Evolutionary conservation across 768 basidiomycete genomes (phyloP).

Genomic region (Panellus pusillus): DNA sequence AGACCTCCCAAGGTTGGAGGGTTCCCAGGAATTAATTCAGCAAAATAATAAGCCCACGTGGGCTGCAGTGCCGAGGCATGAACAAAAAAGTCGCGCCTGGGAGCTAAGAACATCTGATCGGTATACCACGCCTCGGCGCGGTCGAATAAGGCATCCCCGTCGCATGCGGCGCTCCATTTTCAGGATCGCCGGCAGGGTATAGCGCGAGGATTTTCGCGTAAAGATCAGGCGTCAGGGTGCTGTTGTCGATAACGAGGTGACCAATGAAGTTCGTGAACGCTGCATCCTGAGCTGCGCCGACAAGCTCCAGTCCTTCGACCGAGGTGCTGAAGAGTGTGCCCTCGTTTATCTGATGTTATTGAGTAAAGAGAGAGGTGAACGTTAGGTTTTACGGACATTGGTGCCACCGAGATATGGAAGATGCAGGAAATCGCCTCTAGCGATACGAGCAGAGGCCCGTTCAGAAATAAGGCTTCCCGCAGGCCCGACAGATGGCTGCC

Average conservation of each 20-base stretch:
- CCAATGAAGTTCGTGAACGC: no score
- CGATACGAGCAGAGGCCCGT: no score
- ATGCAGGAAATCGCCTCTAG: constrained; percentile 49
- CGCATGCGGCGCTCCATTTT: no score
- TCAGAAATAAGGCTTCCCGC: constrained; percentile 49
- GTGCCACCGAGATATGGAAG: constrained; percentile 58
- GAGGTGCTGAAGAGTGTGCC: constrained; percentile 45
- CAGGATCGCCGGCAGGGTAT: no score
- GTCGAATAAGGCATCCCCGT: no score
- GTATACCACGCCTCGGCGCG: no score
- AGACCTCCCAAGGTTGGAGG: constrained; percentile 46
- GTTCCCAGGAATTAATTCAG: constrained; percentile 58
- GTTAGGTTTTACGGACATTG: constrained; percentile 38
- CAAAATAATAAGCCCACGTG: constrained; percentile 55
- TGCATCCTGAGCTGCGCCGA: no score
- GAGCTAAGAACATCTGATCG: no score
- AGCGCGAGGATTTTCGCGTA: no score
- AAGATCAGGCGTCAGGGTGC: no score
- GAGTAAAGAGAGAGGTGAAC: neutral
- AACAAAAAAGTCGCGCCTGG: no score
- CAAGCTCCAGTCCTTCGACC: constrained; percentile 38
- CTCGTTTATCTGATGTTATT: constrained; percentile 46
- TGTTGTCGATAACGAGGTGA: no score
- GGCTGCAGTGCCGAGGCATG: constrained; percentile 47
- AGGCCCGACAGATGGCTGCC: constrained; percentile 57